Base-by-base conservation (phyloP, 2,329 filamentous ascomycete species). In the Emmonsiellopsis sp. region DNA sequence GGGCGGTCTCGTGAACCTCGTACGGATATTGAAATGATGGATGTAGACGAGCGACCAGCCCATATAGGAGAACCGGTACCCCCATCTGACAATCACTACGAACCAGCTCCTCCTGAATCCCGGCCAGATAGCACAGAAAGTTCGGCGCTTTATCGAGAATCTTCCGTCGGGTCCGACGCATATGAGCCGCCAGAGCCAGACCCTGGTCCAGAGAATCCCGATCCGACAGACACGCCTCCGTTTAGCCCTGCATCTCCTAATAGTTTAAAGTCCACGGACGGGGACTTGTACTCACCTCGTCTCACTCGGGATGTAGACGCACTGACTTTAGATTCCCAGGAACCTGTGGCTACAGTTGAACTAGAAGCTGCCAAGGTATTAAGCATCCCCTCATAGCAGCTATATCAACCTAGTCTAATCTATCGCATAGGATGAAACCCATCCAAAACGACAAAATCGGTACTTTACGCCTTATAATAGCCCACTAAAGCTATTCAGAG, bases 401-500 rank as follows among this genome's bases (percentile, higher is more conserved):
- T 49, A 6, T 6, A 53, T 55, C 44, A 47, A 44, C 38, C 49
- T 52, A 55, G 54, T 62, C 69, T 71, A 60, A 71, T 59, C 46
- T 50, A 43, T 47, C 8, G 42, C 37, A 15, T 59, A 71, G 68
- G 63, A 62, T 52, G 43, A 62, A 54, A 42, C 56, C 49, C 56
- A 53, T 31, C 38, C 60, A 46, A 54, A 56, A 7, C 30, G 16
- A 15, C 55, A 59, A 10, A 54, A 59, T 26, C 59, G 56, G 51
- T 69, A 67, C 59, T 71, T 79, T 71, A 76, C 76, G 35, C 84
- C 89, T 2, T 98, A 98, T 71, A 79, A 87, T 65, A 95, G 89
- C 65, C 87, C 90, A 34, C 76, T 98, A 56, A 83, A 81, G 61
- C 80, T 81, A 61, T 96, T 97, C 70, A 89, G 84, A 68, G 86